These are phyloP conservation scores for Aspergillus brasiliensis DNA, from an alignment of 2,329 filamentous ascomycete genomes.

Conservation along the genomic window DNA sequence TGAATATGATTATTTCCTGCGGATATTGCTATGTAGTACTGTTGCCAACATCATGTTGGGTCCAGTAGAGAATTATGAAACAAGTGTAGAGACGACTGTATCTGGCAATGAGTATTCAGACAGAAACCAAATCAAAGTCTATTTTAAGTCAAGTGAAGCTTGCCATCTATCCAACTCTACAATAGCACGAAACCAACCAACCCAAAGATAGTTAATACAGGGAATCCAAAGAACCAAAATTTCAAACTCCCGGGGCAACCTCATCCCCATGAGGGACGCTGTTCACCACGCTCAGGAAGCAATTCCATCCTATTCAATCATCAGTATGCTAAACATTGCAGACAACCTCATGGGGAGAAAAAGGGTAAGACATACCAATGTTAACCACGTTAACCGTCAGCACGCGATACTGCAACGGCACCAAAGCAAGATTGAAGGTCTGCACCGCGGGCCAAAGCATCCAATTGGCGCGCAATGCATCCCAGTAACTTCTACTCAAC, in stretches of 20 bases:
- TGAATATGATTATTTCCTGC: too few relatives aligned
- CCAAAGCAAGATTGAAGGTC: slow-evolving; percentile 15
- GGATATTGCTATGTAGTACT: too few relatives aligned
- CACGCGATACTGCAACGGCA: slow-evolving; percentile 19
- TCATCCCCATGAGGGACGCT: slow-evolving; percentile 7
- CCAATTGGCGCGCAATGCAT: slow-evolving; percentile 20
- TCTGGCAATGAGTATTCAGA: too few relatives aligned
- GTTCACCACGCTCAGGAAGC: slow-evolving; percentile 21
- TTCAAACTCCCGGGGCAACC: background rate
- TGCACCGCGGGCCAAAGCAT: slow-evolving; percentile 19
- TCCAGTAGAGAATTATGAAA: too few relatives aligned
- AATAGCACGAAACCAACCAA: background rate
- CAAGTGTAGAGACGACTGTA: too few relatives aligned
- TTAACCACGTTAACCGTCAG: slow-evolving; percentile 20
- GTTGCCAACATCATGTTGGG: too few relatives aligned
- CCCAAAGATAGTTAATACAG: background rate
- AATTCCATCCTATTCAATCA: slow-evolving; percentile 17
- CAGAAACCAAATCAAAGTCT: too few relatives aligned
- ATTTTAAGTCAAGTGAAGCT: too few relatives aligned
- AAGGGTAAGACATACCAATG: slow-evolving; percentile 12
- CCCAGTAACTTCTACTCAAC: slow-evolving; percentile 16
- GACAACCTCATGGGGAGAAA: too few relatives aligned
- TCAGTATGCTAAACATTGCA: background rate
- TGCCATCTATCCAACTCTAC: background rate
- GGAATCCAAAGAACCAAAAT: background rate